phyloP scores from a whole-genome alignment of 2,329 filamentous ascomycete species.

The Penicillium expansum region DNA sequence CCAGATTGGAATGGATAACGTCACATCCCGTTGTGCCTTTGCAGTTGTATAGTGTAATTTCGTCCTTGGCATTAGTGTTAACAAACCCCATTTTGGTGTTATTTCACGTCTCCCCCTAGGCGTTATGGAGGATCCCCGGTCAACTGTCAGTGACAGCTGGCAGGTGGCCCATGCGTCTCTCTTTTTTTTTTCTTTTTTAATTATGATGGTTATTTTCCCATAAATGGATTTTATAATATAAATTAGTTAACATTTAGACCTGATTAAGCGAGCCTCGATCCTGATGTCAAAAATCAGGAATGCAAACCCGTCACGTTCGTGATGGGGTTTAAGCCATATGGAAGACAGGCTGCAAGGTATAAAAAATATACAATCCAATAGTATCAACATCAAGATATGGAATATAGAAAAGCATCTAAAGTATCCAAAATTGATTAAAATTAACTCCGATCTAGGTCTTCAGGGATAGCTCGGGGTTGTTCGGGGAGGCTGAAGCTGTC shows the following conservation, averaged over 20 bases:
- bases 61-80: too few species aligned
- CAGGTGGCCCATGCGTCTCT: conserved; percentile 22
- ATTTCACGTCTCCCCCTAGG: not conserved
- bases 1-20: not conserved
- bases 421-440: not conserved
- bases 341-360: not conserved
- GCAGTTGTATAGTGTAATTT: not conserved
- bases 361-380: not conserved
- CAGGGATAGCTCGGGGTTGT: conserved; percentile 5
- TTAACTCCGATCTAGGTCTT: not conserved
- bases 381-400: not conserved
- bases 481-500: conserved; percentile 10
- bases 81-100: not conserved
- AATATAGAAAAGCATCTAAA: not conserved
- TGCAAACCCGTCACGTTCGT: not conserved
- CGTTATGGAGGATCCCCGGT: conserved; percentile 15
- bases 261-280: not conserved
- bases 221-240: not conserved
- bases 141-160: conserved; percentile 23
- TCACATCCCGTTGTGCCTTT: conserved; percentile 11
- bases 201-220: not conserved
- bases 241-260: not conserved
- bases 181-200: not conserved
- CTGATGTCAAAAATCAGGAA: too few species aligned
- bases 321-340: not conserved